These are phyloP conservation scores for Micractinium conductrix DNA, from an alignment of 139 green algal genomes.

Conservation along the genomic window DNA sequence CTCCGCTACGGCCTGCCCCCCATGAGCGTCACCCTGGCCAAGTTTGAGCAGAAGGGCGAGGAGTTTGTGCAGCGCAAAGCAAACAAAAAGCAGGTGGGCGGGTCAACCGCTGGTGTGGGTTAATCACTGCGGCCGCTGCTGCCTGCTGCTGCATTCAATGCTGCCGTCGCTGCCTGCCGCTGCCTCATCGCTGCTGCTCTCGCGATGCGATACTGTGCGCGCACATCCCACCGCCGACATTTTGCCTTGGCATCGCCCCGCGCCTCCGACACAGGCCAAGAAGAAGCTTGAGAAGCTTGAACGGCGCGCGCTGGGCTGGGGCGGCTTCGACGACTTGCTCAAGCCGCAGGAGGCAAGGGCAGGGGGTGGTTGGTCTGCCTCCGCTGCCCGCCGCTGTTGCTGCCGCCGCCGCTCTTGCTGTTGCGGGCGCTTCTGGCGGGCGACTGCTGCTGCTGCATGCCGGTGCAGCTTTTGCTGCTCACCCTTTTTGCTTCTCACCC, in stretches of 20 bases:
- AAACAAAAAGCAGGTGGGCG: constrained; percentile 38
- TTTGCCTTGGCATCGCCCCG: background rate
- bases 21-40: constrained; percentile 64
- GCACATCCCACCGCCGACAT: background rate
- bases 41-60: constrained; percentile 88
- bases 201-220: too few species aligned
- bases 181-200: too few species aligned
- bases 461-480: too few species aligned
- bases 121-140: too few species aligned
- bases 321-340: constrained; percentile 90
- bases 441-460: too few species aligned
- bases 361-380: too few species aligned
- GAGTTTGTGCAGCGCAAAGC: constrained; percentile 52
- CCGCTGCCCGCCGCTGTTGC: background rate
- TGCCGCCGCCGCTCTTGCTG: too few species aligned
- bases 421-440: too few species aligned
- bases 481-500: too few species aligned
- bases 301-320: constrained; percentile 76
- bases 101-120: too few species aligned
- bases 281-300: constrained; percentile 69
- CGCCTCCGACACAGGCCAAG: constrained; percentile 29
- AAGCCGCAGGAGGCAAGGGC: constrained; percentile 67
- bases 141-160: background rate
- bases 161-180: too few species aligned
- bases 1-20: constrained; percentile 36